Evolutionary conservation across 164 flowering plant genomes (phyloP).

Genomic region (Vitis amurensis): DNA sequence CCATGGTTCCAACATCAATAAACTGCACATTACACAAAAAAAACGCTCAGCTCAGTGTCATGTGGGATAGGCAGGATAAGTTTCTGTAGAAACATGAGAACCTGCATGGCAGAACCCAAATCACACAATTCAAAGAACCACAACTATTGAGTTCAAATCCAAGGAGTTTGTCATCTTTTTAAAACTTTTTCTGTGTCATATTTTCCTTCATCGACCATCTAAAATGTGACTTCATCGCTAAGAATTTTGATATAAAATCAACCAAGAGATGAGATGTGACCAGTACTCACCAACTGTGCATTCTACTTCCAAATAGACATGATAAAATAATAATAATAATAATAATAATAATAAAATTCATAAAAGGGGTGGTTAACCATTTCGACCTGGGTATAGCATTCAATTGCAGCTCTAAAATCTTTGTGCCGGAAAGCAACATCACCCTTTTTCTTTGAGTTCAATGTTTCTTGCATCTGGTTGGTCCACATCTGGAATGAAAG

Average conservation of each 20-base stretch:
- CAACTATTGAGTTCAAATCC: neutral
- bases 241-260: too few species aligned
- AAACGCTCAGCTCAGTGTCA: conserved; percentile 8
- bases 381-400: conserved; percentile 60
- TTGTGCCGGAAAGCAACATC: conserved; percentile 67
- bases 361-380: neutral
- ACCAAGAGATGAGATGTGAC: too few species aligned
- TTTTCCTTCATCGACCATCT: too few species aligned
- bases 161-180: neutral
- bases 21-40: conserved; percentile 54
- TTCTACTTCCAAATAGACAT: too few species aligned
- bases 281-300: too few species aligned
- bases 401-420: conserved; percentile 61
- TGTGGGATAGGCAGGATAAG: neutral
- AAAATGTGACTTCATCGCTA: too few species aligned
- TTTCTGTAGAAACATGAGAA: neutral
- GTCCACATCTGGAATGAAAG: conserved; percentile 86
- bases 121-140: neutral
- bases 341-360: neutral
- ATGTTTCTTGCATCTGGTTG: conserved; percentile 72
- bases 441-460: conserved; percentile 75
- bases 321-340: neutral
- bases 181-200: too few species aligned
- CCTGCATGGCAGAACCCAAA: neutral
- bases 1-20: conserved; percentile 87